Evolutionary conservation across 148 eudicot genomes (phyloP), one percentile per base, ranked within the genome.

Genomic region (Arbutus unedo): DNA sequence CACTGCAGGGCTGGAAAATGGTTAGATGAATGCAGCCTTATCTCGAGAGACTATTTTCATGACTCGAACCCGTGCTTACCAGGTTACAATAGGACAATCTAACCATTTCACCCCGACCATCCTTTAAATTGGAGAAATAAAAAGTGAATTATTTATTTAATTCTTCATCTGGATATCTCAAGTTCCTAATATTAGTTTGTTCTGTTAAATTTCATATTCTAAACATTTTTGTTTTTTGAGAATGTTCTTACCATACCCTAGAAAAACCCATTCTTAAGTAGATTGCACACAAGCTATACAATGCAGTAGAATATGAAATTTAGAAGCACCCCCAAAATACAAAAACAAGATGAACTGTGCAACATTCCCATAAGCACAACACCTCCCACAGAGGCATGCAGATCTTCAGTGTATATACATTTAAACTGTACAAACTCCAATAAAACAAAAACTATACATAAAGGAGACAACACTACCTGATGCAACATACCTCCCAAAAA

Each of bases 401-500:
- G 78, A 51, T 76, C 59, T 10, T 51, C 3, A 2, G 44, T 25
- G 6, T 51, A 51, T 76, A 76, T 5, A 49, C 60, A 76, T 53
- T 51, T 53, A 76, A 54, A 76, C 47, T 15, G 31, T 50, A 51
- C 43, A 25, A 76, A 11, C 43, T 51, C 11, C 44, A 51, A 38
- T 44, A 15, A 76, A 8, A 47, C 9, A 73, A 48, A 13, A 76
- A 74, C 44, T 76, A 15, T 6, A 25, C 78, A 76, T 5, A 76
- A 51, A n/a, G 10, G 43, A 54, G 21, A 55, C 8, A 15, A 15
- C 38, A 13, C 4, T 19, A 78, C 47, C 67, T 16, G 18, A 56
- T 43, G 43, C 51, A 57, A 57, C 80, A 55, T 78, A 38, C 67
- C 80, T 78, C 67, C 67, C 48, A 55, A 41, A 25, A 25, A 55